Percentiles rank a stretch among this genome's conserved stretches.
phyloP scores from a whole-genome alignment of 1,139 yeast species.

The Arxiozyma heterogenica region DNA sequence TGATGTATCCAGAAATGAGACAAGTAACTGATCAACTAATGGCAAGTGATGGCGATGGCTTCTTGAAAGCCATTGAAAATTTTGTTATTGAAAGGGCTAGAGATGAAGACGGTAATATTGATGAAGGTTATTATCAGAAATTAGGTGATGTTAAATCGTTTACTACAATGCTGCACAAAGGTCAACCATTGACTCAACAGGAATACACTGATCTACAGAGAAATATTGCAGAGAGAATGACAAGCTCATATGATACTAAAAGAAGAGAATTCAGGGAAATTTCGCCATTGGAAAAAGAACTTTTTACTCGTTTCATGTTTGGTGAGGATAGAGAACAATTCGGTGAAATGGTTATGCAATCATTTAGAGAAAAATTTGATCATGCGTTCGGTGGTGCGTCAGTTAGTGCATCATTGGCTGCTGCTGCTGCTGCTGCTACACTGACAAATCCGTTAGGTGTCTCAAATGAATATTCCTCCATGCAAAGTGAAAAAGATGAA shows the following conservation, averaged over 20 bases:
- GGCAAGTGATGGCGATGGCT: constrained; percentile 24
- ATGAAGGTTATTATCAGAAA: constrained; percentile 8
- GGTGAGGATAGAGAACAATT: constrained; percentile 25
- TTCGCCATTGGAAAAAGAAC: constrained; percentile 23
- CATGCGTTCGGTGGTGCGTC: constrained; percentile 18
- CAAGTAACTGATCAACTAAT: constrained; percentile 28
- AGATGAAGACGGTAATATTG: constrained; percentile 4
- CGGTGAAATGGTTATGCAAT: constrained; percentile 21
- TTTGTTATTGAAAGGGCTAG: constrained; percentile 18
- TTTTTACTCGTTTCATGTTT: constrained; percentile 26
- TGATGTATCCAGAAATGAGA: constrained; percentile 29
- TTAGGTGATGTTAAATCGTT: constrained; percentile 20
- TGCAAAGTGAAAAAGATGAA: constrained; percentile 8
- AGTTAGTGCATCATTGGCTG: constrained; percentile 19
- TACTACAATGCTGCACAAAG: constrained; percentile 26
- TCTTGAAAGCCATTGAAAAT: constrained; percentile 26
- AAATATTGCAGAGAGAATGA: constrained; percentile 28
- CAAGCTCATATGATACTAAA: constrained; percentile 22
- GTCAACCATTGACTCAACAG: constrained; percentile 24
- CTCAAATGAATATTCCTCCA: not conserved
- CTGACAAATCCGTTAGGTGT: constrained; percentile 10
- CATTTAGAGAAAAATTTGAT: constrained; percentile 21
- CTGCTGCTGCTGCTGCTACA: constrained; percentile 22
- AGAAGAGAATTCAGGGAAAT: constrained; percentile 20
- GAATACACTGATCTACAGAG: constrained; percentile 26